Evolutionary conservation across 345 rosid species (phyloP), one percentile per base, ranked within the genome.

Genomic region (Gossypium mustelinum): DNA sequence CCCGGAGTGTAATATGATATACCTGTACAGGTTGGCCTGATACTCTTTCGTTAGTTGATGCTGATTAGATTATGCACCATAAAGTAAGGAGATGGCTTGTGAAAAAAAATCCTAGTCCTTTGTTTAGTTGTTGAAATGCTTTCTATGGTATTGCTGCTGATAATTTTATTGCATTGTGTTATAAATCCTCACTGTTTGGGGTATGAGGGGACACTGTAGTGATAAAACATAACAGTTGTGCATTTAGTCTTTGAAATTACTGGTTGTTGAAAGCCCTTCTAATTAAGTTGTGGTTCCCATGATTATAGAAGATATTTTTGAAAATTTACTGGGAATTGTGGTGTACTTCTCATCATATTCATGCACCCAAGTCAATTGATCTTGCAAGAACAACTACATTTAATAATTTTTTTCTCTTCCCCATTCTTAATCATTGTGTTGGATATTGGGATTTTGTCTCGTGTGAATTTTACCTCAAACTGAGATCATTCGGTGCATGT

Each of bases 11-110:
- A 66, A 68, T 79, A 74, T 81, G 78, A 64, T 76, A 78, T 72
- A 73, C 80, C 78, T 84, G 83, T 84, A 86, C 84, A 86, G 86
- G 76, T 80, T 58, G 70, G 59, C 82, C 29, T 59, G 13, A 25
- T 17, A 56, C 70, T 64, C 79, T 61, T 64, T 68, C 74, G 67
- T 74, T 29, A 76, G 81, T 39, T 81, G 70, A 66, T 45, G 48
- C 70, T 66, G 54, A 66, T 66, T 55, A 72, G 75, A 72, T 45
- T 43, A 41, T 72, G 63, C 66, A 24, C 75, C 64, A 72, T 57
- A 56, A 41, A 16, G 29, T 72, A 59, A 72, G 75, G 65, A 57
- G 66, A 57, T 72, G 39, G 52, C 54, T 39, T 57, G 60, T 22
- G 24, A 5, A 34, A 34, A 34, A 25, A 57, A 20, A 72, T 20